phyloP scores from a whole-genome alignment of 192 early-diverging fungal genomes.

The Neocallimastix lanati region DNA sequence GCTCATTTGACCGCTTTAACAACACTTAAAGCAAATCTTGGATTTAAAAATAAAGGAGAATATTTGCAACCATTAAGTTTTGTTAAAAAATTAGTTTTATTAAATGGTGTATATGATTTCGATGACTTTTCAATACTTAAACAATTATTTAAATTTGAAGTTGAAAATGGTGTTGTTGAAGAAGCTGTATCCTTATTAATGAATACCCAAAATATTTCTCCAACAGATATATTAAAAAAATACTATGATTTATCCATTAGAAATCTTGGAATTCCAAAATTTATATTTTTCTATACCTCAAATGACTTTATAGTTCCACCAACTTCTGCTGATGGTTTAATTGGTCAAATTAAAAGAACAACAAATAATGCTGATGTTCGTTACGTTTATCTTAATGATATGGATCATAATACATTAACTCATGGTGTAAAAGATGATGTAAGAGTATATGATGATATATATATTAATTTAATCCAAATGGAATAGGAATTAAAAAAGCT shows the following conservation, averaged over 20 bases:
- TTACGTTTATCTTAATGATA: not conserved
- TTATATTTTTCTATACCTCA: not conserved
- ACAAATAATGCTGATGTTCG: not conserved
- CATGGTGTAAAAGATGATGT: not conserved
- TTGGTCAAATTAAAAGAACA: not conserved
- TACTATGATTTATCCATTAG: not conserved
- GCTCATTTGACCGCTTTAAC: not conserved
- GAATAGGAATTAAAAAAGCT: too few species aligned
- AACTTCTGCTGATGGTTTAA: not conserved
- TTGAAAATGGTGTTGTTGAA: not conserved
- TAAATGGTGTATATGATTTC: not conserved
- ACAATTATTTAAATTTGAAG: not conserved
- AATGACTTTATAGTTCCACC: not conserved
- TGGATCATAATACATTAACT: not conserved
- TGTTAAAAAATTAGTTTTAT: not conserved
- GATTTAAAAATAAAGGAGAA: not conserved
- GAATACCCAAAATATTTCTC: not conserved
- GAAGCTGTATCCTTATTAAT: not conserved
- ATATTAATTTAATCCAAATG: not conserved
- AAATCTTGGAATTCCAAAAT: not conserved
- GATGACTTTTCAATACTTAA: not conserved
- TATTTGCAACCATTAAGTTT: not conserved
- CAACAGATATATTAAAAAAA: not conserved
- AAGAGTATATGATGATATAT: not conserved
- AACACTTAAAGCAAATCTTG: not conserved